Evolutionary conservation across 345 rosid genomes (phyloP).

Genomic region (Bretschneidera sinensis): DNA sequence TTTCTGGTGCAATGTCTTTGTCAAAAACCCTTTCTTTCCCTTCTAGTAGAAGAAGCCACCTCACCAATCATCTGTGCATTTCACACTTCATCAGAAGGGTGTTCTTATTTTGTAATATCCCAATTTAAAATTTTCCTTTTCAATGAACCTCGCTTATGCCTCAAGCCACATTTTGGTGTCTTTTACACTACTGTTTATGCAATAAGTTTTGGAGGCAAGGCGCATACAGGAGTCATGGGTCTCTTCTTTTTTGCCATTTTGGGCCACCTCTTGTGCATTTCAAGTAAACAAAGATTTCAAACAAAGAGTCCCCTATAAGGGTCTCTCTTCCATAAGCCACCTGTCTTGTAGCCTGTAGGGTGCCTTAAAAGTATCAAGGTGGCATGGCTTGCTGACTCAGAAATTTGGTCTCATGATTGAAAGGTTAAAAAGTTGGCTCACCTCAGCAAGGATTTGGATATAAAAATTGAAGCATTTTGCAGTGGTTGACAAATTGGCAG

Average conservation of each 20-base stretch:
- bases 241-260: not conserved
- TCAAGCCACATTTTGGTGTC: constrained; percentile 24
- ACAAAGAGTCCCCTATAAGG: constrained; percentile 24
- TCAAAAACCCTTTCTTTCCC: constrained; percentile 39
- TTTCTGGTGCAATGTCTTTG: constrained; percentile 59
- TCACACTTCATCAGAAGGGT: constrained; percentile 36
- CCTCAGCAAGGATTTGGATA: too few relatives aligned
- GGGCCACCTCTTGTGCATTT: constrained; percentile 19
- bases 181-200: not conserved
- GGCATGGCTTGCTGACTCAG: constrained; percentile 29
- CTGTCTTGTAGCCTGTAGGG: constrained; percentile 26
- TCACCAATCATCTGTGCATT: constrained; percentile 49
- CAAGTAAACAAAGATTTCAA: constrained; percentile 14
- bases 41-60: constrained; percentile 57
- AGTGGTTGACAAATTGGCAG: too few relatives aligned
- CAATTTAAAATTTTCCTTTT: not conserved
- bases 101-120: not conserved
- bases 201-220: not conserved
- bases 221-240: too few relatives aligned
- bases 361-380: constrained; percentile 39
- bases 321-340: constrained; percentile 12
- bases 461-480: too few relatives aligned
- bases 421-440: too few relatives aligned
- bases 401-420: constrained; percentile 5
- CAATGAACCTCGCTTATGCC: constrained; percentile 27